Percentiles rank a stretch among this genome's conserved stretches.
Conservation (phyloP, 2,329 filamentous ascomycete genomes). For the Aspergillus melleus region DNA sequence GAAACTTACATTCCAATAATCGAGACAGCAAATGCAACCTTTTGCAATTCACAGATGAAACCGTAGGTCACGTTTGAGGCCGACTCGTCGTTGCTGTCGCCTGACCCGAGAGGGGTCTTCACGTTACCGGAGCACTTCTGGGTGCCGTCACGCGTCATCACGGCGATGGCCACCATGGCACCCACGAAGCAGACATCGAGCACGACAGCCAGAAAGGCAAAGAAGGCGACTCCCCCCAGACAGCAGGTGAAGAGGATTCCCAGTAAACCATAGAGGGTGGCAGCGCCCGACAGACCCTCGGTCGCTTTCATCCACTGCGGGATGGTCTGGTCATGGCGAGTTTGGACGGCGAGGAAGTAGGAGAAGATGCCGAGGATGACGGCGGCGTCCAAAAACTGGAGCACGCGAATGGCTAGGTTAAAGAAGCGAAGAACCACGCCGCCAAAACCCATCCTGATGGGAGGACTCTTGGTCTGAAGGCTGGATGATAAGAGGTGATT, state of each 20-base stretch:
- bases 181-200: constrained; percentile 76
- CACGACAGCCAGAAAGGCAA: constrained; percentile 70
- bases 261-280: constrained; percentile 70
- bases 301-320: constrained; percentile 69
- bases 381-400: constrained; percentile 71
- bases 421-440: constrained; percentile 66
- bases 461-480: neutral
- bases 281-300: constrained; percentile 73
- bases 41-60: constrained; percentile 75
- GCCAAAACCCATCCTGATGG: constrained; percentile 57
- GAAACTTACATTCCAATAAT: constrained; percentile 70
- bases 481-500: neutral
- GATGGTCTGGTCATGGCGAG: constrained; percentile 64
- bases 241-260: constrained; percentile 77
- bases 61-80: constrained; percentile 50
- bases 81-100: constrained; percentile 53
- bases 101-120: constrained; percentile 68
- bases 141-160: constrained; percentile 69
- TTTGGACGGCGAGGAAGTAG: constrained; percentile 77
- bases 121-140: constrained; percentile 65
- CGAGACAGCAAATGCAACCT: constrained; percentile 72
- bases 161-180: constrained; percentile 78
- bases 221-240: constrained; percentile 71
- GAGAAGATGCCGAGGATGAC: constrained; percentile 77
- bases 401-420: constrained; percentile 69